Conservation (phyloP, 2,329 filamentous ascomycete species). For the Colletotrichum shisoi region DNA sequence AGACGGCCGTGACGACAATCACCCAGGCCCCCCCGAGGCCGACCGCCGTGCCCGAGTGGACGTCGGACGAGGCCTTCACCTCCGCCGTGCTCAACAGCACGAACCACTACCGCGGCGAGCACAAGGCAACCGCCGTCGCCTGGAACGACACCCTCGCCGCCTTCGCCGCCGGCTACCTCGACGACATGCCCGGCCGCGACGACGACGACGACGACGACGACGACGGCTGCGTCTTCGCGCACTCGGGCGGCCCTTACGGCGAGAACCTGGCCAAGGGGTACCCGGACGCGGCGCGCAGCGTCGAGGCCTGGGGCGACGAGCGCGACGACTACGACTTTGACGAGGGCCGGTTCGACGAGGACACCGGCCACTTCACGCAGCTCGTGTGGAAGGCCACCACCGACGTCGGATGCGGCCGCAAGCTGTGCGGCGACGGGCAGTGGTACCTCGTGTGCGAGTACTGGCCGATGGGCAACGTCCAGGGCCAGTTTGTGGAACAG, state of each 20-base stretch:
- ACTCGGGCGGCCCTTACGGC: slow-evolving; percentile 70
- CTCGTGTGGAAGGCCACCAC: slow-evolving; percentile 73
- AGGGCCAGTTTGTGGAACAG: slow-evolving; percentile 57
- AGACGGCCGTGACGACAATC: slow-evolving; percentile 40
- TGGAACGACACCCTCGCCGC: slow-evolving; percentile 72
- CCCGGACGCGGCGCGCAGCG: slow-evolving; percentile 62
- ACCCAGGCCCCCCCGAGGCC: slow-evolving; percentile 43
- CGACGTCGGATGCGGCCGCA: slow-evolving; percentile 62
- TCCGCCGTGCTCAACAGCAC: slow-evolving; percentile 69
- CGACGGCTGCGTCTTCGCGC: slow-evolving; percentile 57
- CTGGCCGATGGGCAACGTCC: slow-evolving; percentile 71
- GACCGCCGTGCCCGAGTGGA: slow-evolving; percentile 46
- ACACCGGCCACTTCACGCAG: slow-evolving; percentile 76
- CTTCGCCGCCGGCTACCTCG: slow-evolving; percentile 62
- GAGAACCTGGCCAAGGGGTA: slow-evolving; percentile 79
- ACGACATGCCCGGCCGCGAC: slow-evolving; percentile 33
- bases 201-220: neutral
- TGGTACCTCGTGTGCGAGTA: slow-evolving; percentile 78
- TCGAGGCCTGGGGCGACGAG: slow-evolving; percentile 74
- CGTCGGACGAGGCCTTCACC: slow-evolving; percentile 51
- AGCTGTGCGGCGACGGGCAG: slow-evolving; percentile 48
- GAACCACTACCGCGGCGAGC: slow-evolving; percentile 69
- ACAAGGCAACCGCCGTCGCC: slow-evolving; percentile 64
- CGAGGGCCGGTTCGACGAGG: slow-evolving; percentile 62
- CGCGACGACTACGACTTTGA: slow-evolving; percentile 65